Percentiles rank a stretch among this genome's conserved stretches.
Conservation (phyloP, 2,329 filamentous ascomycete species). For the Venturia asperata region DNA sequence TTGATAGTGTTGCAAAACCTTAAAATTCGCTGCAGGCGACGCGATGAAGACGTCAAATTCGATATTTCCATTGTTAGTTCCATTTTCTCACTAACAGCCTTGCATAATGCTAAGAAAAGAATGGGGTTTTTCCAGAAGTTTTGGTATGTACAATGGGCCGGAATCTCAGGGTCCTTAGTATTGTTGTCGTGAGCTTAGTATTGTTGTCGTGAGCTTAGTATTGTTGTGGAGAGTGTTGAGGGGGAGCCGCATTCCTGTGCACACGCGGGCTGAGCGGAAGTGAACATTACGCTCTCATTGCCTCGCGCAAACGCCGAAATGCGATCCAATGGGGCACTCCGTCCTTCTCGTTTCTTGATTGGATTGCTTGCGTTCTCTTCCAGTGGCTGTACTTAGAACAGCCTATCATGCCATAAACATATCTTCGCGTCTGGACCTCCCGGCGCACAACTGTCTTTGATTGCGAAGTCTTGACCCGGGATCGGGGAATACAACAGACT, state of each 20-base stretch:
- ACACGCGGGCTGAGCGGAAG: background rate
- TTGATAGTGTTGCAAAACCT: background rate
- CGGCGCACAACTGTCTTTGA: background rate
- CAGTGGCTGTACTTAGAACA: background rate
- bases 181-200: slow-evolving; percentile 12
- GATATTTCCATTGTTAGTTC: slow-evolving; percentile 2
- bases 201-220: slow-evolving; percentile 9
- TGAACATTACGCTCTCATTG: background rate
- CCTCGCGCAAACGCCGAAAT: background rate
- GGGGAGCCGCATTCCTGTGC: background rate
- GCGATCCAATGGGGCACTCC: background rate
- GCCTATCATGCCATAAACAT: background rate
- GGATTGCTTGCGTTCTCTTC: background rate
- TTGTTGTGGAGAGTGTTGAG: background rate
- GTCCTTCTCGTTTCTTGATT: background rate
- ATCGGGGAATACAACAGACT: background rate
- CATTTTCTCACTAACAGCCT: background rate
- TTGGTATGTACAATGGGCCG: slow-evolving; percentile 6
- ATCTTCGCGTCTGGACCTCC: background rate
- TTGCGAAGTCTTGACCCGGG: background rate
- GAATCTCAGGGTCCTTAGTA: slow-evolving; percentile 7
- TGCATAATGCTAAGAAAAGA: slow-evolving; percentile 11
- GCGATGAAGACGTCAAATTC: background rate
- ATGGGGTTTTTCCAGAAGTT: background rate
- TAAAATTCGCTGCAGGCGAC: background rate